These are phyloP conservation scores for Suhomyces wounanorum DNA, from an alignment of 1,139 yeast genomes.

Conservation along the genomic window DNA sequence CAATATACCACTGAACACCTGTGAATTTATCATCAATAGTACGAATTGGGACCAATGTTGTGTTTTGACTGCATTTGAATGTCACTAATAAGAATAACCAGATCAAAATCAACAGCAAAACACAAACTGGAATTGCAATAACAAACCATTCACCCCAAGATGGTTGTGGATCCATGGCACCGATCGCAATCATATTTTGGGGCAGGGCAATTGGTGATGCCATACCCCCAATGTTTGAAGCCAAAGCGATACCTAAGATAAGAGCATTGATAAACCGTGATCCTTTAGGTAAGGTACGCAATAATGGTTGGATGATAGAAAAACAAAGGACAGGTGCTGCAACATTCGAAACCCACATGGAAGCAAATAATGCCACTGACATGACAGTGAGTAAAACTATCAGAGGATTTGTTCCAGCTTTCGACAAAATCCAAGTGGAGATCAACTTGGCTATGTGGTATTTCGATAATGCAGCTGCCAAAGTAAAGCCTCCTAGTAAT, in stretches of 20 bases:
- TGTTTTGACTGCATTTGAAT: conserved; percentile 47
- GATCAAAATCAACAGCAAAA: conserved; percentile 52
- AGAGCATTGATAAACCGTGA: conserved; percentile 64
- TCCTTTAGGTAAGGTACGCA: conserved; percentile 62
- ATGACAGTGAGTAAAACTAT: conserved; percentile 62
- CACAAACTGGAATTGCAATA: conserved; percentile 64
- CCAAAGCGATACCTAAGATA: conserved; percentile 69
- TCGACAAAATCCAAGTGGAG: conserved; percentile 63
- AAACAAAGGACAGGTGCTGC: conserved; percentile 78
- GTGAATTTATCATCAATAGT: conserved; percentile 63
- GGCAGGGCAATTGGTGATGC: conserved; percentile 82
- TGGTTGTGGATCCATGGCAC: conserved; percentile 64
- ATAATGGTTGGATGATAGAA: conserved; percentile 63
- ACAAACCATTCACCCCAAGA: conserved; percentile 82
- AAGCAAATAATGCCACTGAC: conserved; percentile 67
- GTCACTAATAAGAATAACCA: conserved; percentile 62
- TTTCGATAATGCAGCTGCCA: conserved; percentile 73
- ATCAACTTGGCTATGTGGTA: conserved; percentile 68
- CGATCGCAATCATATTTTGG: conserved; percentile 74
- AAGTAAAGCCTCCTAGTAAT: conserved; percentile 69
- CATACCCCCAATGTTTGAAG: conserved; percentile 77
- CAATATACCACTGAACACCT: conserved; percentile 63
- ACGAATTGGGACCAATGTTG: conserved; percentile 51
- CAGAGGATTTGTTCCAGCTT: conserved; percentile 69
- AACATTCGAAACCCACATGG: conserved; percentile 81